A percentile compares a stretch with the other conserved stretches of the same genome.
These are phyloP conservation scores for Marchantia paleacea DNA, from an alignment of 225 moss, liverwort and hornwort genomes.

Conservation along the genomic window DNA sequence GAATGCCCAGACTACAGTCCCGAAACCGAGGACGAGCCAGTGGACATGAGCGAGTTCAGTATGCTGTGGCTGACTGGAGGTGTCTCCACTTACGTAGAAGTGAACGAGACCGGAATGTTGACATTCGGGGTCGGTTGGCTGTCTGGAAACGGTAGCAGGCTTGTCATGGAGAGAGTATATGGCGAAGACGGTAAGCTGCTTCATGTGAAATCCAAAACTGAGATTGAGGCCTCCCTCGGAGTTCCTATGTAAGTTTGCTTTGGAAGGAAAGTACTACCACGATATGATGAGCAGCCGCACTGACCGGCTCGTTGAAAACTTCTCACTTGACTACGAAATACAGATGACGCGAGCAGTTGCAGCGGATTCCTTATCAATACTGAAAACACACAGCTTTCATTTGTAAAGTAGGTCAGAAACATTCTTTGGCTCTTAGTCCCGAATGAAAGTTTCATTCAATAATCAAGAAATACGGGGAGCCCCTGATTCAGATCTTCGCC, in stretches of 20 bases:
- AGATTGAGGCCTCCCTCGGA: slow-evolving; percentile 54
- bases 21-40: slow-evolving; percentile 28
- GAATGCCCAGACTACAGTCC: slow-evolving; percentile 30
- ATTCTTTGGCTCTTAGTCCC: slow-evolving; percentile 9
- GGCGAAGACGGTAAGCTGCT: slow-evolving; percentile 70
- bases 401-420: background rate
- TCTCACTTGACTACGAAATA: background rate
- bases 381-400: background rate
- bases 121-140: slow-evolving; percentile 84
- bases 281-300: background rate
- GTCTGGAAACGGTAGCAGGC: slow-evolving; percentile 59
- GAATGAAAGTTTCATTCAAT: background rate
- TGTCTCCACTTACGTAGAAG: slow-evolving; percentile 57
- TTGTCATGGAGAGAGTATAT: slow-evolving; percentile 77
- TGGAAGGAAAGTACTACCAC: background rate
- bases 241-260: slow-evolving; percentile 12
- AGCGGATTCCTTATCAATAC: background rate
- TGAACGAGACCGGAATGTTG: slow-evolving; percentile 50
- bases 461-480: background rate
- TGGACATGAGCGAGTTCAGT: slow-evolving; percentile 53
- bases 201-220: slow-evolving; percentile 68
- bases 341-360: background rate
- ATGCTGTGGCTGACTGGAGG: slow-evolving; percentile 79
- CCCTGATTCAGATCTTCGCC: background rate
- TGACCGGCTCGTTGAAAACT: background rate